Conservation (phyloP, 495 filamentous ascomycete genomes). For the Podospora sp. region DNA sequence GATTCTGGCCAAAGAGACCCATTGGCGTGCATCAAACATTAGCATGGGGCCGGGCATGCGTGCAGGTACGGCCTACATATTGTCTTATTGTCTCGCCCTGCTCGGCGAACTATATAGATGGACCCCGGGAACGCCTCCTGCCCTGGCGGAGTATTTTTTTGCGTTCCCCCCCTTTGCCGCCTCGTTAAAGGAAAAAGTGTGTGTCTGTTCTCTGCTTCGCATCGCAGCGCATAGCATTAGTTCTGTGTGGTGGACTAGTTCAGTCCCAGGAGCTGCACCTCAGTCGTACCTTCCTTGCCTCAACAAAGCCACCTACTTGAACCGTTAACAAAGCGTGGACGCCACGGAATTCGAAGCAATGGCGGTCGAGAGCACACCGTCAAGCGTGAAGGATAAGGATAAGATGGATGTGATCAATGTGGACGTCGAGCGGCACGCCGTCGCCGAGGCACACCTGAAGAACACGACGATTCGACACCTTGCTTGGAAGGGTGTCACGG, state of each 20-base stretch:
- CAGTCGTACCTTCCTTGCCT: background rate
- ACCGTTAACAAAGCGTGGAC: background rate
- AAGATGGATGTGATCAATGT: slow-evolving; percentile 8
- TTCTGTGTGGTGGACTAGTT: slow-evolving; percentile 7
- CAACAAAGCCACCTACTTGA: background rate
- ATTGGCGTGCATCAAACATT: slow-evolving; percentile 1
- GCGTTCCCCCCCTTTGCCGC: background rate
- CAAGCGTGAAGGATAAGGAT: slow-evolving; percentile 18
- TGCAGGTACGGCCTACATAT: background rate
- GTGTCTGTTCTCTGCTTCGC: background rate
- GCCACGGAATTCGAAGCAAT: background rate
- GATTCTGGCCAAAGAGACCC: background rate
- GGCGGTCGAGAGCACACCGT: slow-evolving; percentile 15
- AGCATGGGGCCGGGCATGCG: background rate
- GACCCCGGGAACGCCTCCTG: background rate
- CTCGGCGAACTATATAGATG: background rate
- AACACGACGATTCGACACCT: slow-evolving; percentile 50
- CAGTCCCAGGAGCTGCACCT: background rate
- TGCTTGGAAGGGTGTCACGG: slow-evolving; percentile 63
- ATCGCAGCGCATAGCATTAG: background rate
- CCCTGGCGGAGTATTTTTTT: background rate
- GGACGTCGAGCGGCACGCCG: slow-evolving; percentile 31
- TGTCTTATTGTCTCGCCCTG: background rate
- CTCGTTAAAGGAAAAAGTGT: background rate
- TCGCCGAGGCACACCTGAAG: slow-evolving; percentile 38